Percentiles rank a stretch among this genome's conserved stretches.
Conservation (phyloP, 192 early-diverging fungal species). For the Coemansia sp. region DNA sequence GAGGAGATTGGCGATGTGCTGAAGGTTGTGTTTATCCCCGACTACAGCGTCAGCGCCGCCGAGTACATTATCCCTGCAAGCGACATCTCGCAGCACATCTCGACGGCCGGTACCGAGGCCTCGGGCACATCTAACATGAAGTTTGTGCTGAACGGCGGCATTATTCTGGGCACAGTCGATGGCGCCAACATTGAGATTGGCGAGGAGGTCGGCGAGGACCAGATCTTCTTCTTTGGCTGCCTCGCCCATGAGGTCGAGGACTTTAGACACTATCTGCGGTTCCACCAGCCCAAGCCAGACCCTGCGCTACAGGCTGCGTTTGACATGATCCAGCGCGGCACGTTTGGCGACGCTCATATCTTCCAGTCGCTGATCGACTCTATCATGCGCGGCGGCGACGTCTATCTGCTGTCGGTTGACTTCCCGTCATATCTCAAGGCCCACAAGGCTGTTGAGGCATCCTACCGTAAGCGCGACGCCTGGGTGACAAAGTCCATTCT, state of each 20-base stretch:
- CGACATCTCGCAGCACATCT: constrained; percentile 99
- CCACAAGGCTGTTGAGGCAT: constrained; percentile 78
- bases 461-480: constrained; percentile 75
- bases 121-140: constrained; percentile 99
- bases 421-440: constrained; percentile 79
- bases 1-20: constrained; percentile 75
- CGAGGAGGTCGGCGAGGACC: constrained; percentile 94
- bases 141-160: constrained; percentile 97
- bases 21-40: constrained; percentile 96
- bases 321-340: constrained; percentile 73
- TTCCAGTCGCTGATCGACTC: constrained; percentile 79
- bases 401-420: constrained; percentile 65
- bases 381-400: constrained; percentile 83
- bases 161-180: constrained; percentile 97
- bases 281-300: constrained; percentile 76
- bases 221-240: constrained; percentile 97
- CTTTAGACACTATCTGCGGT: constrained; percentile 87
- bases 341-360: constrained; percentile 79
- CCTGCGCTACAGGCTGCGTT: constrained; percentile 78
- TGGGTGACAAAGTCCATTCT: constrained; percentile 92
- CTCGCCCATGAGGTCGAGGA: constrained; percentile 92
- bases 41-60: constrained; percentile 98
- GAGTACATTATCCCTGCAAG: constrained; percentile 96
- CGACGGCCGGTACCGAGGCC: constrained; percentile 97
- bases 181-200: constrained; percentile 99